Conservation (phyloP, 345 rosid species). For the Limnanthes douglasii region DNA sequence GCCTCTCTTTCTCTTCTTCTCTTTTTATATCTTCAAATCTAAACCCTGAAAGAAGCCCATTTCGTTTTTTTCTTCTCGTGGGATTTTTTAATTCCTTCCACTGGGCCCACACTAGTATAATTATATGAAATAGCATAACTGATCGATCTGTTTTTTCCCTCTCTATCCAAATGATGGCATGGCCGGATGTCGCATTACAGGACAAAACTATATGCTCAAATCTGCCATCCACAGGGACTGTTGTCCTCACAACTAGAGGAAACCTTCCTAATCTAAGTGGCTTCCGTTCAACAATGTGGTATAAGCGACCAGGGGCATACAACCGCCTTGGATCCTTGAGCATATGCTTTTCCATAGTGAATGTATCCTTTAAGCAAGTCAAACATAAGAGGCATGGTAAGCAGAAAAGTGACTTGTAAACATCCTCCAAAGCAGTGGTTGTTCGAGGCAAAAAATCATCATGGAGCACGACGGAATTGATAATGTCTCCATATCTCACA, state of each 20-base stretch:
- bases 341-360: conserved; percentile 62
- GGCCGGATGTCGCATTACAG: conserved; percentile 80
- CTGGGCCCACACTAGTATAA: no score
- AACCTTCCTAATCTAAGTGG: conserved; percentile 74
- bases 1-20: no score
- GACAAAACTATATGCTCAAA: conserved; percentile 87
- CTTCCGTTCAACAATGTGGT: conserved; percentile 82
- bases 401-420: conserved; percentile 77
- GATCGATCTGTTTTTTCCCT: no score
- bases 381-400: conserved; percentile 85
- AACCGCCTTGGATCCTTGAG: conserved; percentile 79
- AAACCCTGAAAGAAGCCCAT: no score
- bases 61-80: no score
- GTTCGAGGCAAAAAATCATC: conserved; percentile 96
- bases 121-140: no score
- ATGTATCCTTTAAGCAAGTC: conserved; percentile 87
- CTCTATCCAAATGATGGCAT: conserved; percentile 73
- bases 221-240: conserved; percentile 96
- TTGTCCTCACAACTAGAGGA: conserved; percentile 93
- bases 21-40: no score
- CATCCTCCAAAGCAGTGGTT: conserved; percentile 60
- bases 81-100: no score
- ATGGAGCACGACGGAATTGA: conserved; percentile 81
- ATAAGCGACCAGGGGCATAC: conserved; percentile 89
- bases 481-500: conserved; percentile 77